Percentiles rank a stretch among this genome's conserved stretches.
Evolutionary conservation across 2,329 filamentous ascomycete species (phyloP).

Genomic region (Neurospora crassa): DNA sequence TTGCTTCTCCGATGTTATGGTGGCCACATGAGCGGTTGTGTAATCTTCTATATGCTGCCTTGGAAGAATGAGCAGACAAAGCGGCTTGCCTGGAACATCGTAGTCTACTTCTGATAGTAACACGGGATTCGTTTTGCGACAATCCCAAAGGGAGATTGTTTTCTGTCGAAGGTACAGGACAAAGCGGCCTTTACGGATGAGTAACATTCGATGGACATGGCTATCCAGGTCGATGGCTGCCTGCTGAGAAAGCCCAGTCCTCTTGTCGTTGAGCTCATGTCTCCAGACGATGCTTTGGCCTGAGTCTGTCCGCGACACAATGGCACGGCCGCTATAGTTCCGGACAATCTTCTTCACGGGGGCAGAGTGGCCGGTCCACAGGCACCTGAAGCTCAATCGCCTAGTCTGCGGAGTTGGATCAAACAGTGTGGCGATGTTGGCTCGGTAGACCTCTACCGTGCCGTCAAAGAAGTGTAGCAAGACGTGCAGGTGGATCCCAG

Average conservation of each 20-base stretch:
- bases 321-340: conserved; percentile 68
- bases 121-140: conserved; percentile 47
- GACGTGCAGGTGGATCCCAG: conserved; percentile 57
- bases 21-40: conserved; percentile 63
- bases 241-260: conserved; percentile 51
- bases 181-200: conserved; percentile 68
- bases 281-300: conserved; percentile 81
- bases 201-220: conserved; percentile 70
- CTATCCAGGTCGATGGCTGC: conserved; percentile 58
- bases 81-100: conserved; percentile 55
- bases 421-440: conserved; percentile 68
- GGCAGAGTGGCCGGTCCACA: conserved; percentile 77
- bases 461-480: conserved; percentile 81
- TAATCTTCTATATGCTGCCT: conserved; percentile 45
- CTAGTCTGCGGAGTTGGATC: conserved; percentile 55
- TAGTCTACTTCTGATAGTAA: conserved; percentile 52
- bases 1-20: conserved; percentile 66
- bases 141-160: conserved; percentile 71
- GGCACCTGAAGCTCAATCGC: conserved; percentile 52
- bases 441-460: conserved; percentile 71
- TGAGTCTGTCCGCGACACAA: conserved; percentile 70
- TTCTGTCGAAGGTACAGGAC: conserved; percentile 70
- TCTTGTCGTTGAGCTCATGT: conserved; percentile 44
- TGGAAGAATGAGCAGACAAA: conserved; percentile 72
- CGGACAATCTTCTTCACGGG: conserved; percentile 79